A percentile compares a stretch with the other conserved stretches of the same genome.
Evolutionary conservation across 345 rosid species (phyloP).

Genomic region (Laguncularia racemosa): DNA sequence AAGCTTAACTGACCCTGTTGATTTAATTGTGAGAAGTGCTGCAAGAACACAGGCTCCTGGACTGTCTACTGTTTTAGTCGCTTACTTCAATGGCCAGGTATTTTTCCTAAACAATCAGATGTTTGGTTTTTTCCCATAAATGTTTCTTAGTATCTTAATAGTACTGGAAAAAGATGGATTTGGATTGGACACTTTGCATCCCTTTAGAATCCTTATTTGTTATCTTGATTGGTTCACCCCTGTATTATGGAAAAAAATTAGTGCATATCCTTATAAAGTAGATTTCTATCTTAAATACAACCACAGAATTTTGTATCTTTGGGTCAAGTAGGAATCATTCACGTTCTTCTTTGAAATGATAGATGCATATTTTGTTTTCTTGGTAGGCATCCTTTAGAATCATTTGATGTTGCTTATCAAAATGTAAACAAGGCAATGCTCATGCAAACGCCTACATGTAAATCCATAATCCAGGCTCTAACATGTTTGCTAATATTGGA

Average conservation of each 20-base stretch:
- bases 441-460: too few species aligned
- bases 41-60: constrained; percentile 44
- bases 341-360: too few species aligned
- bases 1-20: constrained; percentile 35
- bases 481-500: constrained; percentile 65
- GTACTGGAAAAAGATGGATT: background rate
- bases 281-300: too few species aligned
- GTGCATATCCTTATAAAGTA: too few species aligned
- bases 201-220: background rate
- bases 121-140: constrained; percentile 2
- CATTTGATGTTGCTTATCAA: background rate
- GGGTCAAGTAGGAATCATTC: too few species aligned
- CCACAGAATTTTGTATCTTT: too few species aligned
- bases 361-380: too few species aligned
- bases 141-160: too few species aligned
- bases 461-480: constrained; percentile 35
- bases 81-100: constrained; percentile 61
- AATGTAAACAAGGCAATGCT: background rate
- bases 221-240: background rate
- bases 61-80: constrained; percentile 59
- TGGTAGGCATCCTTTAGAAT: background rate
- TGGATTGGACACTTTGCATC: background rate
- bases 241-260: too few species aligned
- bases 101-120: constrained; percentile 4
- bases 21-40: constrained; percentile 45